Percentiles rank a stretch among this genome's conserved stretches.
Conservation (phyloP, 2,329 filamentous ascomycete species). For the Neodidymelliopsis sp. region DNA sequence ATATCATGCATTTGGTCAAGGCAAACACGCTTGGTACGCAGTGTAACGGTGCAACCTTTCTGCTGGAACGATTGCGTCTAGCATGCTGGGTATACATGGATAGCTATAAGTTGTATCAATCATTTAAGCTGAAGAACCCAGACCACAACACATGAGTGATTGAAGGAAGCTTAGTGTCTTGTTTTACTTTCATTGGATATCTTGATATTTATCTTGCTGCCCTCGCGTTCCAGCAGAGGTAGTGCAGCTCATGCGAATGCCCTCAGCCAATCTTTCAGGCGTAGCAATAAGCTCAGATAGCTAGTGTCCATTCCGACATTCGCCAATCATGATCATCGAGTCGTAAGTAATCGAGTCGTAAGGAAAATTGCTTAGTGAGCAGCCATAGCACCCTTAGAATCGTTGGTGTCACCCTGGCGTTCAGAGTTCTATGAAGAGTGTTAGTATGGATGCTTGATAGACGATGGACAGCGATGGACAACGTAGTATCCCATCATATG, state of each 20-base stretch:
- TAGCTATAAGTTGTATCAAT: too few relatives aligned
- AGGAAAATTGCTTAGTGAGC: slow-evolving; percentile 35
- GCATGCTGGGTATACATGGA: too few relatives aligned
- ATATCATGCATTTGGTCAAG: too few relatives aligned
- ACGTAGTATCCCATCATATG: background rate
- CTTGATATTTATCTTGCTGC: slow-evolving; percentile 18
- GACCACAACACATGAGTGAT: background rate
- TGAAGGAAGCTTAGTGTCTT: background rate
- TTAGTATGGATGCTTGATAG: slow-evolving; percentile 11
- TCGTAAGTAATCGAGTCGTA: slow-evolving; percentile 22
- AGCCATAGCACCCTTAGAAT: slow-evolving; percentile 47
- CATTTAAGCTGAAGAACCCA: too few relatives aligned
- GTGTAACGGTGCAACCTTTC: too few relatives aligned
- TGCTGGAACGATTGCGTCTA: too few relatives aligned
- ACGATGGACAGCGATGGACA: background rate
- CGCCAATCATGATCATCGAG: slow-evolving; percentile 29
- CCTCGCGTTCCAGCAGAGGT: slow-evolving; percentile 31
- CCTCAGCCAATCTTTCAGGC: slow-evolving; percentile 23
- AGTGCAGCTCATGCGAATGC: slow-evolving; percentile 22
- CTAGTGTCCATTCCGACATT: slow-evolving; percentile 9
- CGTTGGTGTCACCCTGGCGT: slow-evolving; percentile 54
- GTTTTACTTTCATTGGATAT: slow-evolving; percentile 25
- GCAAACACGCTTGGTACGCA: too few relatives aligned
- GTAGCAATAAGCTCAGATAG: slow-evolving; percentile 12
- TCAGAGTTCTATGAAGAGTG: slow-evolving; percentile 45